These are phyloP conservation scores for Carex cristatella DNA, from an alignment of 176 grass and related monocot genomes.

Conservation along the genomic window DNA sequence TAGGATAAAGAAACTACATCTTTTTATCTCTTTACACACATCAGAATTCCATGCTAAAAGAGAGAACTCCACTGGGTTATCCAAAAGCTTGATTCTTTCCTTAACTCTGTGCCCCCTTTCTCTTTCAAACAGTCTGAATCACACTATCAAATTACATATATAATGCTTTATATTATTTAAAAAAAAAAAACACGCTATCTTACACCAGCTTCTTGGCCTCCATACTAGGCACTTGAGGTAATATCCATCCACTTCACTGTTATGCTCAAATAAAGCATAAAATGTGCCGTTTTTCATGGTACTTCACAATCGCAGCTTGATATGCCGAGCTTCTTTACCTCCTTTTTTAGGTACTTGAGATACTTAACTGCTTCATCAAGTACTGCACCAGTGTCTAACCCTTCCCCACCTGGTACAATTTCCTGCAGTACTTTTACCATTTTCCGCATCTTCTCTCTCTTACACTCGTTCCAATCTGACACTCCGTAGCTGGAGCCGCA, in stretches of 20 bases:
- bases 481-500: neutral
- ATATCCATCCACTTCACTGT: neutral
- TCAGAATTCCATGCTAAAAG: conserved; percentile 1
- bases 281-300: neutral
- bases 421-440: conserved; percentile 43
- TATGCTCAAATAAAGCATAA: neutral
- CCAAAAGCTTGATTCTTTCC: neutral
- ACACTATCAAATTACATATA: neutral
- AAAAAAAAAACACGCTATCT: neutral
- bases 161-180: neutral
- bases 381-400: conserved; percentile 48
- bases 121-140: no score
- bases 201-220: neutral
- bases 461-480: conserved; percentile 22
- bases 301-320: conserved; percentile 7
- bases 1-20: neutral
- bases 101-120: neutral
- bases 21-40: conserved; percentile 12
- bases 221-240: neutral
- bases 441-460: conserved; percentile 37
- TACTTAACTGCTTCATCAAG: conserved; percentile 67
- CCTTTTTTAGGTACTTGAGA: conserved; percentile 69
- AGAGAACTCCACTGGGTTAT: neutral
- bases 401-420: conserved; percentile 63
- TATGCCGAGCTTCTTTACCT: conserved; percentile 56